Conservation (phyloP, 75 land plant genomes). For the Pinus albicaulis region DNA sequence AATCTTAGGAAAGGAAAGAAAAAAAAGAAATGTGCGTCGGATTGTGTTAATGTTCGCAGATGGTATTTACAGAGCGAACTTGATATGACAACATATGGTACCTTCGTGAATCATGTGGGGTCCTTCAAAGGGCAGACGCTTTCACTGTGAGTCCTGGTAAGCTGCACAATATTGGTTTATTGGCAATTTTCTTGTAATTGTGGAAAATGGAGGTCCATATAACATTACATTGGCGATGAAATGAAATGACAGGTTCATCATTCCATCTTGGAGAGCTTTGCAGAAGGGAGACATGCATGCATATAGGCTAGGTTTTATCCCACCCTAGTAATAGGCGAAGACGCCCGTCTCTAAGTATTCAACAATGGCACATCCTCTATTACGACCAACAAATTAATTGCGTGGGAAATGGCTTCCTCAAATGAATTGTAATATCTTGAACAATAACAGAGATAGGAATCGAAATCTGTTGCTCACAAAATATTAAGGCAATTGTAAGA, state of each 20-base stretch:
- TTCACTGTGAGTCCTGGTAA: slow-evolving; percentile 33
- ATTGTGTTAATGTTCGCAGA: slow-evolving; percentile 9
- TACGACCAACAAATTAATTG: slow-evolving; percentile 10
- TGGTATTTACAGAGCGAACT: slow-evolving; percentile 20
- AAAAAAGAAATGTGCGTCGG: neutral
- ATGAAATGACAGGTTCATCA: slow-evolving; percentile 36
- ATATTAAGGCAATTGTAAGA: too few relatives aligned
- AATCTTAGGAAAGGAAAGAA: neutral
- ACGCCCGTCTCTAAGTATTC: slow-evolving; percentile 43
- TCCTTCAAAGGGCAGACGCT: slow-evolving; percentile 14
- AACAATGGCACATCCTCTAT: slow-evolving; percentile 35
- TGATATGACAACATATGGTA: slow-evolving; percentile 38
- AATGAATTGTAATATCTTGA: too few relatives aligned
- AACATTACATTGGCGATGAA: too few relatives aligned
- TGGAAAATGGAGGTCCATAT: too few relatives aligned
- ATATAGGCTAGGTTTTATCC: slow-evolving; percentile 63
- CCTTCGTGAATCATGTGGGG: slow-evolving; percentile 14
- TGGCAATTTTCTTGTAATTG: too few relatives aligned
- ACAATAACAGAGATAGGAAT: too few relatives aligned
- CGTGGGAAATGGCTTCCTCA: slow-evolving; percentile 44
- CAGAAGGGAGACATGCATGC: slow-evolving; percentile 40
- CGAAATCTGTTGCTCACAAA: too few relatives aligned
- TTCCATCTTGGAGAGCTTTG: slow-evolving; percentile 65
- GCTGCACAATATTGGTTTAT: neutral
- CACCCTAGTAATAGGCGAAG: slow-evolving; percentile 16